Evolutionary conservation across 345 rosid genomes (phyloP), one percentile per base, ranked within the genome.

Genomic region (Citrus trifoliata): DNA sequence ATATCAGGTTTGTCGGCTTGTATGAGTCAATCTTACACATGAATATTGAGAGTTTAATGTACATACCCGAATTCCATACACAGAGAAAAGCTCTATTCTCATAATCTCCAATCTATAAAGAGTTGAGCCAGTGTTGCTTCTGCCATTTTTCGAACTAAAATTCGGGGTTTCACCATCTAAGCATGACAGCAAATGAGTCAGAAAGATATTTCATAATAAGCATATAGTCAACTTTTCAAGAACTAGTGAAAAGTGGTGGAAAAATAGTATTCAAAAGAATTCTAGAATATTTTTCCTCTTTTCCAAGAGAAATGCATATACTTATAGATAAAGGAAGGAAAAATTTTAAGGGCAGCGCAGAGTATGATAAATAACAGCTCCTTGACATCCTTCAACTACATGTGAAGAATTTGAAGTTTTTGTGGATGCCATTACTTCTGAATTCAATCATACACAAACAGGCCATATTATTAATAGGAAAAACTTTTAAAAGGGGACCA

Each of bases 21-120:
- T n/a, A n/a, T n/a, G n/a, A n/a, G n/a, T n/a, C n/a, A n/a, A n/a
- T n/a, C n/a, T n/a, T n/a, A n/a, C n/a, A n/a, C n/a, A n/a, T n/a
- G n/a, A n/a, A n/a, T n/a, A n/a, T n/a, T n/a, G 55, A 71, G 78
- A 33, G 80, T 64, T 66, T 67, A 21, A 70, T 81, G 84, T 77
- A 85, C 86, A 76, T 82, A 87, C 99, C 98, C 93, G 95, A 75
- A 67, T 80, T 63, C 98, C 96, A 78, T 95, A 91, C 38, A 91
- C 89, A 18, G 98, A 95, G 81, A 93, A 87, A 21, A 95, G 89
- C 82, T 95, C 93, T 70, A 95, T 91, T 78, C 87, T 88, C 89
- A 92, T 82, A 55, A 92, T 89, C 84, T 93, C 97, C 88, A 95
- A 85, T 65, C 93, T 82, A 77, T 92, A 93, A 66, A 92, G 84